phyloP scores from a whole-genome alignment of 179 eudicot species.

The Gypsophila paniculata region DNA sequence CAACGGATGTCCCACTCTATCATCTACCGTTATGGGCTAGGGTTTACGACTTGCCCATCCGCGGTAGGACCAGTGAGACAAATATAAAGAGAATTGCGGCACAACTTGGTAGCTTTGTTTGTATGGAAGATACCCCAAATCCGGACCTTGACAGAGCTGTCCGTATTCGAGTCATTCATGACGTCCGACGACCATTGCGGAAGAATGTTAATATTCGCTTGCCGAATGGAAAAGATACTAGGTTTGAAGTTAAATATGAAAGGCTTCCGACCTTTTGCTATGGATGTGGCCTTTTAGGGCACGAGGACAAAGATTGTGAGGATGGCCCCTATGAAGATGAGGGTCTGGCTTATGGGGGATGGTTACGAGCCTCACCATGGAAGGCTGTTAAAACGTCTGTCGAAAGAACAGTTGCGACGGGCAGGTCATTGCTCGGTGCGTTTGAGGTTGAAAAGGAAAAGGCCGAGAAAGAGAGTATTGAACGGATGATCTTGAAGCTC shows the following conservation, averaged over 20 bases:
- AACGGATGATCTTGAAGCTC: too few relatives aligned
- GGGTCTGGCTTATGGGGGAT: background rate
- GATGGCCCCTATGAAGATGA: background rate
- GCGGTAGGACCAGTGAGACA: background rate
- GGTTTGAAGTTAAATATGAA: background rate
- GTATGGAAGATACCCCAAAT: background rate
- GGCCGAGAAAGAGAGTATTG: too few relatives aligned
- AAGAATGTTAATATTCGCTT: background rate
- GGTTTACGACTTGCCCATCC: background rate
- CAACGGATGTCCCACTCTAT: background rate
- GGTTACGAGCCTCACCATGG: background rate
- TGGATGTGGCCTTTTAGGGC: background rate
- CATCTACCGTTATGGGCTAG: background rate
- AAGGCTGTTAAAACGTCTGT: background rate
- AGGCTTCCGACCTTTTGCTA: background rate
- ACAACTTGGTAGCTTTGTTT: background rate
- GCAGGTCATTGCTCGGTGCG: too few relatives aligned
- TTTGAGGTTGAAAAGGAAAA: too few relatives aligned
- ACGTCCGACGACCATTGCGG: background rate
- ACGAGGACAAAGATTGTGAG: background rate
- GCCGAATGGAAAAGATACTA: background rate
- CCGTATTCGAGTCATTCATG: background rate
- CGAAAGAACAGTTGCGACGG: too few relatives aligned
- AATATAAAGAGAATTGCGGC: background rate
- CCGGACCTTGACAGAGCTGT: background rate